Base-by-base conservation (phyloP, 257 asterid species). In the Lycium barbarum region DNA sequence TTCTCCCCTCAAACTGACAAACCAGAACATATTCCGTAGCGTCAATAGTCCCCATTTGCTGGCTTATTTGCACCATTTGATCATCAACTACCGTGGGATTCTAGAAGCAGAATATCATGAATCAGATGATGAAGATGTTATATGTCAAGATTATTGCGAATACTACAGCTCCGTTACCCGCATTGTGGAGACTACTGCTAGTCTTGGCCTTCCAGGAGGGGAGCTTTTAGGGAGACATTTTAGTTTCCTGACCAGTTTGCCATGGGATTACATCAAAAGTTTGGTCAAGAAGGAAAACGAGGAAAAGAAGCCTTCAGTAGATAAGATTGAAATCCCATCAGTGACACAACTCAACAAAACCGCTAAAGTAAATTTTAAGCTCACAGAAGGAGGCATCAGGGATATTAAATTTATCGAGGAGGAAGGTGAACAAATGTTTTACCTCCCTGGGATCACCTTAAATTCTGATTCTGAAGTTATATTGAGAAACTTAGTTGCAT, bases 311-410 rank as follows among this genome's bases (percentile, higher is more conserved):
- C 59, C 80, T 17, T 49, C 7, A 1, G 83, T 81, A 1, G 82
- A 87, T 2, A 85, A 91, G 84, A 88, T 89, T 61, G 1, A 61
- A 0, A 86, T 90, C 18, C 91, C 92, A 1, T 85, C 93, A 0
- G 93, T 85, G 36, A 78, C 88, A 4, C 76, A 86, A n/a, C 87
- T 91, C 76, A 18, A 59, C 15, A 53, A 83, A 20, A 51, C 35
- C 17, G 82, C 87, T 33, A 87, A 86, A 36, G 22, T 90, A 3
- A 72, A 59, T 36, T 91, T 91, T 59, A 43, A 20, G 15, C 74
- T 55, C 26, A 87, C 87, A 0, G 13, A 6, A 5, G 84, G 3
- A 2, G 85, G 93, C 49, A 86, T 88, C 72, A 62, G 87, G 70
- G 49, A 68, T 47, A 33, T 84, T 22, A 15, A 43, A 5, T 73